These are phyloP conservation scores for Pyrenophora graminea DNA, from an alignment of 2,329 filamentous ascomycete genomes.

Conservation along the genomic window DNA sequence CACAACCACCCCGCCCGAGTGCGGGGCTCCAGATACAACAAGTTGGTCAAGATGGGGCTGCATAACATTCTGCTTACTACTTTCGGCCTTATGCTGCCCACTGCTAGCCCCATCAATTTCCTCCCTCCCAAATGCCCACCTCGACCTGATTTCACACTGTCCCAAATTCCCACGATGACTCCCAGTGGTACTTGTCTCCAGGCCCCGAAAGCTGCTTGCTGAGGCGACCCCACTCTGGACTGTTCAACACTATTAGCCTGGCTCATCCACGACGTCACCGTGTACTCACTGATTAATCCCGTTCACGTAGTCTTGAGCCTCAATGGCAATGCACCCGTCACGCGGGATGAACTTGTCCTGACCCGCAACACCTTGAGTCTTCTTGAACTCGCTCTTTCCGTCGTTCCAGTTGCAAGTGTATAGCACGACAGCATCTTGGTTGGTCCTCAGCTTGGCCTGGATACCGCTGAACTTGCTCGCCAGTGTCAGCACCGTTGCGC, in stretches of 20 bases:
- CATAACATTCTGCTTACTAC: slow-evolving; percentile 11
- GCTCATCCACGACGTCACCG: not conserved
- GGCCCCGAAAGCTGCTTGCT: slow-evolving; percentile 38
- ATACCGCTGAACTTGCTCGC: slow-evolving; percentile 40
- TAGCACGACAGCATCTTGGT: slow-evolving; percentile 41
- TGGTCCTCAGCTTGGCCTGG: slow-evolving; percentile 37
- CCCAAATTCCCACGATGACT: slow-evolving; percentile 40
- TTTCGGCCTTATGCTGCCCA: not conserved
- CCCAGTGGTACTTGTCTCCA: slow-evolving; percentile 41
- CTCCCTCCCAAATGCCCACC: not conserved
- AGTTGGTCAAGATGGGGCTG: slow-evolving; percentile 4
- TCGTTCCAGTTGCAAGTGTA: slow-evolving; percentile 46
- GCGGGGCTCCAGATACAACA: slow-evolving; percentile 20
- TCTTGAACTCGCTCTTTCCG: slow-evolving; percentile 43
- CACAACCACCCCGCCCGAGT: slow-evolving; percentile 14
- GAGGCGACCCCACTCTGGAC: slow-evolving; percentile 41
- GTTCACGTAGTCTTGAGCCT: slow-evolving; percentile 42
- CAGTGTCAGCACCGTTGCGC: slow-evolving; percentile 30
- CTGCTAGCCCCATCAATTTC: not conserved
- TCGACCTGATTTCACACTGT: slow-evolving; percentile 17
- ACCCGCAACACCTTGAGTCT: slow-evolving; percentile 33
- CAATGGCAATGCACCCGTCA: slow-evolving; percentile 42
- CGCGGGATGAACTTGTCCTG: slow-evolving; percentile 40
- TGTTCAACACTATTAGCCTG: slow-evolving; percentile 28
- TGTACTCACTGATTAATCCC: slow-evolving; percentile 42